These are phyloP conservation scores for Fusarium burgessii DNA, from an alignment of 2,329 filamentous ascomycete species.

Conservation along the genomic window DNA sequence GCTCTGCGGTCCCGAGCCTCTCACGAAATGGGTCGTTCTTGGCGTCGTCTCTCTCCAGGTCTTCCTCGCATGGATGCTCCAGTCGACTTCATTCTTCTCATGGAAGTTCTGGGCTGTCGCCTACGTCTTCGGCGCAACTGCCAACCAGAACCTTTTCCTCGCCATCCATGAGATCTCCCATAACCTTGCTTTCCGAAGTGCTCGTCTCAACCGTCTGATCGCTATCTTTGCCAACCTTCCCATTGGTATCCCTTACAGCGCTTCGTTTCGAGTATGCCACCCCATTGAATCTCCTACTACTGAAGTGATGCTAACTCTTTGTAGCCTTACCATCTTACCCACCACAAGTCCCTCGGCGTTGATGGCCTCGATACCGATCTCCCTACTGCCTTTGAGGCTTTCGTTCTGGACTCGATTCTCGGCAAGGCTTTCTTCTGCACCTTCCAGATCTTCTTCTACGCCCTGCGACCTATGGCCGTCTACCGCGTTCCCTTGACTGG, in stretches of 20 bases:
- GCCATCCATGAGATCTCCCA: conserved; percentile 99
- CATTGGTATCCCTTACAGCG: conserved; percentile 95
- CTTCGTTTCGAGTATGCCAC: conserved; percentile 84
- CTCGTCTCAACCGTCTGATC: conserved; percentile 83
- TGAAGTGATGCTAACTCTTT: conserved; percentile 37
- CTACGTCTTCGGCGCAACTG: conserved; percentile 92
- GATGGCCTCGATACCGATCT: conserved; percentile 97
- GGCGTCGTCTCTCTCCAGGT: conserved; percentile 87
- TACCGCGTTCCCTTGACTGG: conserved; percentile 89
- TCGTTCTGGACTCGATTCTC: conserved; percentile 93
- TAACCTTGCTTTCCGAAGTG: conserved; percentile 90
- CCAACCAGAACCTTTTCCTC: conserved; percentile 98
- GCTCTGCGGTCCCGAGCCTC: conserved; percentile 93
- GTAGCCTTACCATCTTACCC: conserved; percentile 94
- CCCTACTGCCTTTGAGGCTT: conserved; percentile 88
- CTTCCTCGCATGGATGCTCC: conserved; percentile 79
- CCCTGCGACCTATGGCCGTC: conserved; percentile 92
- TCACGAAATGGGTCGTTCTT: conserved; percentile 93
- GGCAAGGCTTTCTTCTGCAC: conserved; percentile 99
- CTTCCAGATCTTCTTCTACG: conserved; percentile 99
- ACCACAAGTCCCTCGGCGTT: conserved; percentile 98
- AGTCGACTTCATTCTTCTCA: conserved; percentile 82
- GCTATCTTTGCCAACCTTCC: conserved; percentile 96
- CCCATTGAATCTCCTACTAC: no score
- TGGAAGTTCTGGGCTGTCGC: conserved; percentile 87